Base-by-base conservation (phyloP, 768 basidiomycete genomes). In the button mushroom (Agaricus bisporus) region DNA sequence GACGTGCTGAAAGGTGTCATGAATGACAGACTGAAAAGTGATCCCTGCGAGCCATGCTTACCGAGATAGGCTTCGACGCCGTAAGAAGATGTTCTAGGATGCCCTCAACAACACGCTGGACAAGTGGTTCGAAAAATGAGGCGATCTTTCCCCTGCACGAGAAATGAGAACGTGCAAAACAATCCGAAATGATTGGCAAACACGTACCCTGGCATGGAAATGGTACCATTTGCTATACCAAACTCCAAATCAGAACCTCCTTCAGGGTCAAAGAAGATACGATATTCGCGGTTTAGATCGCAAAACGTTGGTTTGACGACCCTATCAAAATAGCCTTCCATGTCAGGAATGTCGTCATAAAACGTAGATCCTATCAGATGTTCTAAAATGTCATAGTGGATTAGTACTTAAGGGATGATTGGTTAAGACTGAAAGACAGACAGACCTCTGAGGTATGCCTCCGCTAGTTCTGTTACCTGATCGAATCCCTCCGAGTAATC, bases 251-350 rank as follows among this genome's bases (percentile, higher is more conserved):
- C 76, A 38, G 69, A 73, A 56, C 78, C 78, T 25, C 63, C 63
- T 14, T 67, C 66, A 2, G 67, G 68, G 15, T 78, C 80, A 53
- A 81, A 79, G 49, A 69, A 71, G 51, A 81, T 71, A 59, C 70
- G 79, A 28, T 74, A 70, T 1, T 70, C 68, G 18, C 78, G 72
- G 0, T 59, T 46, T 8, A 67, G 56, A 49, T 69, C 68, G 20
- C 63, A 63, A 58, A 81, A 81, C 14, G 70, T 64, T 1, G 73
- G 61, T 51, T 80, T 81, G 1, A 77, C 74, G 1, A 71, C 68
- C 54, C 69, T 73, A 57, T 81, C 79, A 51, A 81, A 81, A 41
- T 64, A 66, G 10, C 59, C 56, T 0, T 49, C 43, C 35, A 63
- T 63, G 4, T 56, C 42, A 14, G 56, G 55, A 4, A 61, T 45